Conservation (phyloP, 2,329 filamentous ascomycete genomes). For the Sarocladium strictum region DNA sequence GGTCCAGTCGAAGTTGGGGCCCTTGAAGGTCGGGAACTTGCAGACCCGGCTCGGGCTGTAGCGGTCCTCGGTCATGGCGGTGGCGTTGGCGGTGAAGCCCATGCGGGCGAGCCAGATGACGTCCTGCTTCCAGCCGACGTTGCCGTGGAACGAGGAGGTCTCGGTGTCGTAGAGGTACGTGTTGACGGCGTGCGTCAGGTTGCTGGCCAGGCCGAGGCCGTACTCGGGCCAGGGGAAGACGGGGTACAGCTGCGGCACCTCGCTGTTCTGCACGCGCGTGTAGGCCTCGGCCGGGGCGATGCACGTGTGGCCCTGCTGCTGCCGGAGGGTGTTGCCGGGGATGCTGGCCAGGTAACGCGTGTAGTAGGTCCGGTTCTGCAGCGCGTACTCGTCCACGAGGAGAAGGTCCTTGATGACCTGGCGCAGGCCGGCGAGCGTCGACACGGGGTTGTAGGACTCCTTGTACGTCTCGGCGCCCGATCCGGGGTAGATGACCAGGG, state of each 20-base stretch:
- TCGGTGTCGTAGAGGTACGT: slow-evolving; percentile 9
- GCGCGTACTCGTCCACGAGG: background rate
- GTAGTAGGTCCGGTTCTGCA: slow-evolving; percentile 8
- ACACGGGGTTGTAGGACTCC: slow-evolving; percentile 10
- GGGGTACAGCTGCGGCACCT: slow-evolving; percentile 9
- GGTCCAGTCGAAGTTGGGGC: slow-evolving; percentile 10
- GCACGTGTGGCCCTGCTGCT: slow-evolving; percentile 8
- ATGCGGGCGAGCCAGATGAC: slow-evolving; percentile 11
- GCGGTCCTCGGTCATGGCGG: slow-evolving; percentile 6
- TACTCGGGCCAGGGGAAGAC: slow-evolving; percentile 11
- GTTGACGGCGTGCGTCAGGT: slow-evolving; percentile 9
- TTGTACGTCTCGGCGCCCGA: slow-evolving; percentile 12
- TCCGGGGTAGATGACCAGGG: slow-evolving; percentile 11
- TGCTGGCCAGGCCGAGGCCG: slow-evolving; percentile 7
- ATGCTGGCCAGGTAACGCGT: slow-evolving; percentile 2
- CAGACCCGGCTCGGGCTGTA: slow-evolving; percentile 9
- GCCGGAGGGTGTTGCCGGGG: slow-evolving; percentile 3
- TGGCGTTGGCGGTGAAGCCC: slow-evolving; percentile 9
- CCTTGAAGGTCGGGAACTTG: slow-evolving; percentile 11
- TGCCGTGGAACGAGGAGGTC: slow-evolving; percentile 7
- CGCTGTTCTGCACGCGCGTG: slow-evolving; percentile 8
- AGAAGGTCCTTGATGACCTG: slow-evolving; percentile 10
- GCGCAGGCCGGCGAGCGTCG: slow-evolving; percentile 4
- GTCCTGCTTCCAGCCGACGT: slow-evolving; percentile 10
- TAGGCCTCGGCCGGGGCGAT: slow-evolving; percentile 9